Evolutionary conservation across 1,139 yeast species (phyloP), one percentile per base, ranked within the genome.

Genomic region (Suhomyces coccinellae): DNA sequence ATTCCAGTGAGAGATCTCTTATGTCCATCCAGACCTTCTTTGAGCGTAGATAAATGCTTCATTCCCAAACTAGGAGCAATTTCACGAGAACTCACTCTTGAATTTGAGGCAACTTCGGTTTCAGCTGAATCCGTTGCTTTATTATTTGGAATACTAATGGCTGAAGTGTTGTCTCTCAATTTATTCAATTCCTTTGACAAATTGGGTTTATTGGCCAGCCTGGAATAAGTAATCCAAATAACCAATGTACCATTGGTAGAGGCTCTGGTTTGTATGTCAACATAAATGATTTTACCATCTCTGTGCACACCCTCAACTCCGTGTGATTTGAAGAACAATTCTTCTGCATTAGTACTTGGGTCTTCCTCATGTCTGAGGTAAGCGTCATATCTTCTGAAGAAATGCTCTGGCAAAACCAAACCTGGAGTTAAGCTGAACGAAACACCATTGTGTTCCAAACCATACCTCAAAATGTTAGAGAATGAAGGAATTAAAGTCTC

Each of bases 181-280:
- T 60, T 63, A 36, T 58, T 62, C 31, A 67, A 50, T 40, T 66
- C 69, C 14, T 56, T 59, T 3, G 63, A 43, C 8, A 65, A 52
- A 38, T 54, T 58, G 10, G 53, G 44, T 40, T 59, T 62, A 39
- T 56, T 53, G 24, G 61, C 50, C 37, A 62, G 64, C 54, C 89
- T 77, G 0, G 95, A 85, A 60, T 87, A 90, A 0, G 97, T 88
- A n/a, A 91, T 75, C 97, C 97, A 91, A 17, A 90, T 63, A 3
- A 88, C 83, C 50, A 79, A 76, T 5, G 82, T 72, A 28, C 80
- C 82, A 16, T 70, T 61, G 17, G 80, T 77, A 15, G 87, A 73
- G 5, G 88, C 88, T 48, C 97, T 74, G 39, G 90, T 63, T 63
- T 91, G 97, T 11, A 87, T 81, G 65, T 91, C 97, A 35, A 91